Evolutionary conservation across 768 basidiomycete genomes (phyloP), one percentile per base, ranked within the genome.

Genomic region (Tulasnella sp.): DNA sequence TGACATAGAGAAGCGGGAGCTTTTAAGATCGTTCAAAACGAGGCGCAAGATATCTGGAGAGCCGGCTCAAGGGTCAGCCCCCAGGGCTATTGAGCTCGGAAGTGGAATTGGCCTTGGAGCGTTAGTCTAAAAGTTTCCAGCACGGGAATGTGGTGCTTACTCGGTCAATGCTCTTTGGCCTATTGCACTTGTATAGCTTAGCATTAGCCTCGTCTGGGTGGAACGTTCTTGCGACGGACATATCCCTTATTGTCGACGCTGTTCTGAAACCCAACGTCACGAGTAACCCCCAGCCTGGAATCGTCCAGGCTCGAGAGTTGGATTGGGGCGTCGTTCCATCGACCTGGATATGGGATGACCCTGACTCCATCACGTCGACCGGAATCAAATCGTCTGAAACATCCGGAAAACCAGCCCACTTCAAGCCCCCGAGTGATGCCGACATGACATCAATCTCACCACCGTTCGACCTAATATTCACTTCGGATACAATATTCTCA

Each of bases 401-500:
- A 37, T 40, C 37, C 70, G 32, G 20, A 72, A 3, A 40, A 29
- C 20, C 81, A n/a, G 79, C 81, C 32, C 75, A 42, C 73, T 79
- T 81, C 71, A 61, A 26, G 44, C 77, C 32, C 15, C 32, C 79
- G 40, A 39, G 16, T 3, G 61, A 78, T 78, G 67, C 78, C 81
- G 18, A 75, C 80, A 7, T 32, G 77, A 73, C 51, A 70, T 23
- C 44, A n/a, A 15, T 9, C 18, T 80, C 81, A 23, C 88, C 90
- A 10, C 90, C 90, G 0, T 92, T 91, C 85, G 91, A 94, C 83
- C 86, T 95, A 81, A 90, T 98, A 80, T 83, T 92, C 74, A 90
- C 93, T 15, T 91, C 95, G 74, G 95, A 97, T 84, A 96, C 95
- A 0, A 85, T 96, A 51, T 96, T 95, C 83, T 83, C 86, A 37